phyloP scores from a whole-genome alignment of 441 rosid genomes.

The Viola pubescens region DNA sequence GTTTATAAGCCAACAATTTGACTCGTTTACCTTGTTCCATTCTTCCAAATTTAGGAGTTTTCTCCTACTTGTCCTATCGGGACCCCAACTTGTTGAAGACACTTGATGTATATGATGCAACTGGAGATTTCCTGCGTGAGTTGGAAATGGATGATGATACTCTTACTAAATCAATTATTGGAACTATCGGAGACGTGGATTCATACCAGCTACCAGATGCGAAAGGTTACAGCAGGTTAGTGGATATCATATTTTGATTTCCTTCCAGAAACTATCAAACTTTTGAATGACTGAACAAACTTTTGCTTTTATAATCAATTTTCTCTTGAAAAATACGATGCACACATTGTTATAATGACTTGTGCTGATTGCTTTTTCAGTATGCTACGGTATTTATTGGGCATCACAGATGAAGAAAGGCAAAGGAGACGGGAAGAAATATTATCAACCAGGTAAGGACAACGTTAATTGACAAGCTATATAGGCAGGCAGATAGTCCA shows the following conservation, averaged over 20 bases:
- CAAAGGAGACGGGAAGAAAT: constrained; percentile 78
- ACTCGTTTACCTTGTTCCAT: neutral
- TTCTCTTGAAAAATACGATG: neutral
- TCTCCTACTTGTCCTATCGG: constrained; percentile 83
- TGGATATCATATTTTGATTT: constrained; percentile 6
- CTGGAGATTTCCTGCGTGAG: constrained; percentile 68
- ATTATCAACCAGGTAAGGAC: constrained; percentile 66
- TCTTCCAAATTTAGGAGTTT: constrained; percentile 44
- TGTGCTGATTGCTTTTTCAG: constrained; percentile 28
- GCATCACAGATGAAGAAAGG: constrained; percentile 82
- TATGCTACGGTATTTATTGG: constrained; percentile 63
- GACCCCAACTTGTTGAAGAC: constrained; percentile 93
- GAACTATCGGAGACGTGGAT: constrained; percentile 90
- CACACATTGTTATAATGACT: neutral
- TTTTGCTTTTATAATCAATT: neutral
- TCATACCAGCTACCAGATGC: constrained; percentile 96
- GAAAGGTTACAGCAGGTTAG: constrained; percentile 90
- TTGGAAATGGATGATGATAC: constrained; percentile 72
- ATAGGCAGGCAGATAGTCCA: too few relatives aligned
- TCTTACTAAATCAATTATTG: constrained; percentile 85
- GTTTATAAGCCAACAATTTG: neutral
- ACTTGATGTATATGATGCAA: constrained; percentile 72
- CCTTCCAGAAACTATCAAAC: neutral
- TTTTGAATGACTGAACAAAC: neutral
- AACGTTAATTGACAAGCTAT: neutral